Percentiles rank a stretch among this genome's conserved stretches.
These are phyloP conservation scores for Fusarium nanum DNA, from an alignment of 2,329 filamentous ascomycete species.

Conservation along the genomic window DNA sequence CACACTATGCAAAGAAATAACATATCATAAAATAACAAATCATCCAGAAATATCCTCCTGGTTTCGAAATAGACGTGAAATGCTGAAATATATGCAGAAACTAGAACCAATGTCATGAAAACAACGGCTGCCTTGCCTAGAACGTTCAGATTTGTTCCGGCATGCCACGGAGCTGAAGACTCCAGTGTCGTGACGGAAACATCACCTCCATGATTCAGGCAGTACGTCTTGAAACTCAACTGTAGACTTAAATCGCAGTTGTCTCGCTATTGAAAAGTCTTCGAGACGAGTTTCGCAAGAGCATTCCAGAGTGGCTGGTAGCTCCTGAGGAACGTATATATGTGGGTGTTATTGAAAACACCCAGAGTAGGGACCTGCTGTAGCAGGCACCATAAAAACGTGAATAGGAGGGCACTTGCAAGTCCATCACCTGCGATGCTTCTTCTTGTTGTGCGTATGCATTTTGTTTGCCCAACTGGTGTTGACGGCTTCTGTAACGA, in stretches of 20 bases:
- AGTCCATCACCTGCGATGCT: conserved; percentile 34
- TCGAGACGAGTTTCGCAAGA: conserved; percentile 37
- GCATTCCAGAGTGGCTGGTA: conserved; percentile 25
- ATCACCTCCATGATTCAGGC: neutral
- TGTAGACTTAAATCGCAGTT: conserved; percentile 7
- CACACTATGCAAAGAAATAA: conserved; percentile 13
- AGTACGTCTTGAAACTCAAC: conserved; percentile 7
- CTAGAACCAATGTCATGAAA: conserved; percentile 8
- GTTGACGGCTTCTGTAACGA: conserved; percentile 60
- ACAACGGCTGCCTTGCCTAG: conserved; percentile 21
- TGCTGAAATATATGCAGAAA: neutral
- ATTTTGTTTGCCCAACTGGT: conserved; percentile 62
- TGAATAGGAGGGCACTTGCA: conserved; percentile 34
- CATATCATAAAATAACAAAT: conserved; percentile 10
- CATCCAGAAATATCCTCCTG: conserved; percentile 1
- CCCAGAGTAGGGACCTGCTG: conserved; percentile 38
- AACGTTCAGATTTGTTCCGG: neutral
- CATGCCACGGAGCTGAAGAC: neutral
- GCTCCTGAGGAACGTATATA: conserved; percentile 50
- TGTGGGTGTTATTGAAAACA: conserved; percentile 37
- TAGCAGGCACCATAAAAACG: conserved; percentile 43
- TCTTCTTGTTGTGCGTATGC: conserved; percentile 52
- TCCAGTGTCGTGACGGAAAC: neutral
- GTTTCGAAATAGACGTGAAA: neutral
- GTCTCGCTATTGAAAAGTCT: conserved; percentile 26